Evolutionary conservation across 257 asterid genomes (phyloP), one percentile per base, ranked within the genome.

Genomic region (Jacaranda mimosifolia): DNA sequence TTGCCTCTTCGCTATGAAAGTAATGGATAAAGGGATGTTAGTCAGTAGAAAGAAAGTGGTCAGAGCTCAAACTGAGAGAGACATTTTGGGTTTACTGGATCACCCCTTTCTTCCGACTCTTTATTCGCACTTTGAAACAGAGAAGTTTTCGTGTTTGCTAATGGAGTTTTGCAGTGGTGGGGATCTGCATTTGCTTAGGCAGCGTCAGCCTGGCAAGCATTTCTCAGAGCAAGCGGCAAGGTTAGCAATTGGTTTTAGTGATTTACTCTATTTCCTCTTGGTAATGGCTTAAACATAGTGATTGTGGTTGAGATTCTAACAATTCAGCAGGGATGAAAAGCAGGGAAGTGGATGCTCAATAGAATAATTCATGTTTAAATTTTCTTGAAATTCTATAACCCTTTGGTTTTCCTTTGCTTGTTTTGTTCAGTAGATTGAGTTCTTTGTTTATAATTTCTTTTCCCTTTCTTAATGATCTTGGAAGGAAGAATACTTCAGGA

Each of bases 151-250:
- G 35, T 94, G 98, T 36, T 82, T 94, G 92, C 71, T 94, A 12
- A 94, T 94, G 96, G 98, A 94, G 86, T 94, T 91, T n/a, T 94
- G 98, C 87, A 90, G 94, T 49, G 98, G 98, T 2, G 98, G 98
- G 9, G 98, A 94, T 83, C 92, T 94, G 75, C 98, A 94, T 86
- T 84, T 94, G 82, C 98, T 91, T 46, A 72, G 98, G 83, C 98
- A 94, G 83, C 90, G 93, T 7, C 98, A 91, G 84, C 87, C 84
- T 0, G 97, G 94, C 65, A 89, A 89, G 88, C 91, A 86, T 86
- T 91, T 94, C 72, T 45, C 94, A 1, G 98, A 94, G 85, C 97
- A 90, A 80, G 96, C 97, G 13, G 92, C 98, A 60, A 90, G 98
- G 98, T 93, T 56, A 60, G 86, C 51, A 60, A 19, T 74, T 70